Evolutionary conservation across 2,329 filamentous ascomycete species (phyloP), one percentile per base, ranked within the genome.

Genomic region (Rhinocladiella similis): DNA sequence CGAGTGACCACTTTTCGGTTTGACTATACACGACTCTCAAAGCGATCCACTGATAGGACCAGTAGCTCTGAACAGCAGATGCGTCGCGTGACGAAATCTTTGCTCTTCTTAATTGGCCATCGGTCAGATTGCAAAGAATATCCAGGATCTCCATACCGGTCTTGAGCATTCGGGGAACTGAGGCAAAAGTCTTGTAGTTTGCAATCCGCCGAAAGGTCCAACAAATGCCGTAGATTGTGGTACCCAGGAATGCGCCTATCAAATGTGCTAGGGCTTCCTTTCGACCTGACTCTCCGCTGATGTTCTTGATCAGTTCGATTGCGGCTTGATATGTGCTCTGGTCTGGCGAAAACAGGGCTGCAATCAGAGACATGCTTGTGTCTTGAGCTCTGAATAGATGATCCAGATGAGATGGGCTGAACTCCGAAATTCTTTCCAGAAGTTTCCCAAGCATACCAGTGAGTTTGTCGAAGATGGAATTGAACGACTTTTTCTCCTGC

Each of bases 31-130:
- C 89, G 54, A 88, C 86, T 41, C 87, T 87, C 42, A 97, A 80
- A 45, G 86, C 86, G 54, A 83, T 81, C 95, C 95, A 99, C 64
- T 92, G 83, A 54, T 84, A 83, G 58, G 85, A 82, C 95, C 95
- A 99, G 75, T 95, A 90, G 35, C 81, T 82, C 67, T 88, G 81
- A 13, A 95, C 80, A 3, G 86, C 83, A 35, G 82, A 78, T 12
- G 83, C 80, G 63, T 93, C 88, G 55, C 80, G 80, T 1, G 77
- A 70, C 25, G 83, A 81, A 10, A 70, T 67, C 25, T 91, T 71
- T 54, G 75, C 75, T 47, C 80, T 82, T 56, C 85, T 77, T n/a
- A 89, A 75, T 54, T 86, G 75, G 60, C 84, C 82, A 56, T 82
- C 79, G 60, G 84, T 80, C n/a, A 78, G 78, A 63, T 86, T 83